These are phyloP conservation scores for Dillenia turbinata DNA, from an alignment of 164 flowering plant species.

Conservation along the genomic window DNA sequence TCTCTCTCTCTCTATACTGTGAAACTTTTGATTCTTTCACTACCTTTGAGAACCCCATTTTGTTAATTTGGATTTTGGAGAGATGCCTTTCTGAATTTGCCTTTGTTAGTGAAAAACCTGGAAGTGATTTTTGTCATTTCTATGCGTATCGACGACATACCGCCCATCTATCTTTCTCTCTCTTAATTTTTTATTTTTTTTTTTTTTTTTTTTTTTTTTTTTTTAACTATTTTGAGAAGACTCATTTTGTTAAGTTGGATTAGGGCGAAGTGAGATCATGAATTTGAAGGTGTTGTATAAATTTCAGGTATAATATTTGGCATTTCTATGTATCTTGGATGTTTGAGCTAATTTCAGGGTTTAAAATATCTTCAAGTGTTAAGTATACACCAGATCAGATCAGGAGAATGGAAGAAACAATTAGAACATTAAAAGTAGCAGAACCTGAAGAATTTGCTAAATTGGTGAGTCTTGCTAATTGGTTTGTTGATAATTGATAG, in stretches of 20 bases:
- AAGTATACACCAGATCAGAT: conserved; percentile 76
- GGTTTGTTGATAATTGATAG: background rate
- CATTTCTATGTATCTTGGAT: background rate
- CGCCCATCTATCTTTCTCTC: conserved; percentile 8
- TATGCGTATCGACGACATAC: background rate
- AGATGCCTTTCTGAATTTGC: background rate
- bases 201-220: no score
- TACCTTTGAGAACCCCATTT: background rate
- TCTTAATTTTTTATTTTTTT: no score
- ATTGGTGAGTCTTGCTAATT: conserved; percentile 46
- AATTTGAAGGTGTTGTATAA: background rate
- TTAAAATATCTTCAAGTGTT: conserved; percentile 33
- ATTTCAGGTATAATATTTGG: background rate
- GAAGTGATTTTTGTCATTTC: background rate
- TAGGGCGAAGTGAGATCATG: background rate
- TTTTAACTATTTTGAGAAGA: background rate
- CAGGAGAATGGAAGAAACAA: conserved; percentile 79
- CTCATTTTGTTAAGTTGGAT: background rate
- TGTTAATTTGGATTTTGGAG: conserved; percentile 1
- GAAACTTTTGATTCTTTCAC: conserved; percentile 1
- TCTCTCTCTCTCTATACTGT: conserved; percentile 3
- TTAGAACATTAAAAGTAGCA: conserved; percentile 55
- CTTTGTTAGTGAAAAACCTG: background rate
- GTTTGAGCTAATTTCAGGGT: conserved; percentile 3
- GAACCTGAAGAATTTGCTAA: conserved; percentile 63